Percentiles rank a stretch among this genome's conserved stretches.
Evolutionary conservation across 2,329 filamentous ascomycete genomes (phyloP).

Genomic region (Curvularia lunata): DNA sequence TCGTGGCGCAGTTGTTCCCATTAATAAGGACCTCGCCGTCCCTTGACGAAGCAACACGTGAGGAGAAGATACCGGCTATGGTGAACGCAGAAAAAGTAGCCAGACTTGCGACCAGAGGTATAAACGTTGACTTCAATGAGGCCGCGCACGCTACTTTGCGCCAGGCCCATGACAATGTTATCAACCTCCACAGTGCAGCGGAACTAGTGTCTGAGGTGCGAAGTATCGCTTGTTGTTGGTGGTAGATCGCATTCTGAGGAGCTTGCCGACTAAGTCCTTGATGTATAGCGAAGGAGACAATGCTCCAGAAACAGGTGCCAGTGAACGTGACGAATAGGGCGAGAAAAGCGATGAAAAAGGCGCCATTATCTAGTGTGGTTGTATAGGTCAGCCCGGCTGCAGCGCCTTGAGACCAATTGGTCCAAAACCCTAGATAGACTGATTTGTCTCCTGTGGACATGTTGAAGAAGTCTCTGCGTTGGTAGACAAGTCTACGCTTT

Average conservation of each 20-base stretch:
- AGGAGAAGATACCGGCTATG: constrained; percentile 44
- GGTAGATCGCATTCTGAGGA: constrained; percentile 37
- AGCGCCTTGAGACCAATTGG: constrained; percentile 29
- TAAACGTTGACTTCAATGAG: constrained; percentile 20
- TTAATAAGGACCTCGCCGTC: constrained; percentile 44
- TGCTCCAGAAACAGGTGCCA: constrained; percentile 38
- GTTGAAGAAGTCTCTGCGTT: neutral
- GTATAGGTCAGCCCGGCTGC: constrained; percentile 45
- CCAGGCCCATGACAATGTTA: constrained; percentile 27
- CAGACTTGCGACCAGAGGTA: constrained; percentile 12
- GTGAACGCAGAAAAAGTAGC: constrained; percentile 24
- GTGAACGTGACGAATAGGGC: constrained; percentile 37
- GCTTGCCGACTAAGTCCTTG: constrained; percentile 20
- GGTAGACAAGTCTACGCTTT: neutral
- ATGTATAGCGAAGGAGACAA: constrained; percentile 38
- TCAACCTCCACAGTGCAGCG: constrained; percentile 26
- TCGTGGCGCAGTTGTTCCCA: constrained; percentile 20
- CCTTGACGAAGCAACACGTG: constrained; percentile 42
- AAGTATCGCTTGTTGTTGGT: constrained; percentile 45
- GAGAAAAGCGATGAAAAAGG: constrained; percentile 45
- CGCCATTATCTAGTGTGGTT: constrained; percentile 34
- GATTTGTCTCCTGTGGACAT: constrained; percentile 6
- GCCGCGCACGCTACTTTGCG: constrained; percentile 2
- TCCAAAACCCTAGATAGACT: constrained; percentile 18
- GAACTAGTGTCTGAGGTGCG: constrained; percentile 38